A percentile compares a stretch with the other conserved stretches of the same genome.
Conservation (phyloP, 495 filamentous ascomycete genomes). For the Hypomontagnella submonticulosa region DNA sequence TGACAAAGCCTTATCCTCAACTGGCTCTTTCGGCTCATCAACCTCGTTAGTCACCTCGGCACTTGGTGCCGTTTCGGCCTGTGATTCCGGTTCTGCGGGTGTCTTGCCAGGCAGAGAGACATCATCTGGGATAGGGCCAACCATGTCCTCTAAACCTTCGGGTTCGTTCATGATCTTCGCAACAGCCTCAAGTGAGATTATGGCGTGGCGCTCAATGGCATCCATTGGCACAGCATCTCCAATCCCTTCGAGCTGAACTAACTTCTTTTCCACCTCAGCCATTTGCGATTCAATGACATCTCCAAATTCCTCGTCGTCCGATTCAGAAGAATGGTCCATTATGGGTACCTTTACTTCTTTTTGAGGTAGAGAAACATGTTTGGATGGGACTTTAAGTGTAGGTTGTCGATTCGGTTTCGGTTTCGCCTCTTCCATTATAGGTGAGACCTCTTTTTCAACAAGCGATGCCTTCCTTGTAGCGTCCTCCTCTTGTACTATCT, state of each 20-base stretch:
- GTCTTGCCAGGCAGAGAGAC: slow-evolving; percentile 38
- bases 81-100: slow-evolving; percentile 53
- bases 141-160: slow-evolving; percentile 46
- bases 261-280: slow-evolving; percentile 53
- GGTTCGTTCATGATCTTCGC: slow-evolving; percentile 49
- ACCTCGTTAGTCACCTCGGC: slow-evolving; percentile 44
- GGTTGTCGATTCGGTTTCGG: slow-evolving; percentile 26
- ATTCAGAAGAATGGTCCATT: slow-evolving; percentile 56
- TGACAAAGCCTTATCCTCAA: slow-evolving; percentile 44
- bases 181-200: slow-evolving; percentile 49
- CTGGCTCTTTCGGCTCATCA: slow-evolving; percentile 37
- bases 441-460: slow-evolving; percentile 5
- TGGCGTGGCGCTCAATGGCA: slow-evolving; percentile 47
- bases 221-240: slow-evolving; percentile 43
- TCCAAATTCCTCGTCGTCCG: slow-evolving; percentile 64
- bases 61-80: slow-evolving; percentile 53
- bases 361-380: slow-evolving; percentile 43
- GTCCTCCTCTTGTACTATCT: slow-evolving; percentile 12
- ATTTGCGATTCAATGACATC: slow-evolving; percentile 62
- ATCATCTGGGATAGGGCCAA: slow-evolving; percentile 50
- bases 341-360: slow-evolving; percentile 43
- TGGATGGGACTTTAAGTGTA: slow-evolving; percentile 30
- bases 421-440: slow-evolving; percentile 12
- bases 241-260: slow-evolving; percentile 52
- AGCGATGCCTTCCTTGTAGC: neutral